These are phyloP conservation scores for Rhizopus stolonifer DNA, from an alignment of 371 early-diverging fungal genomes.

Conservation along the genomic window DNA sequence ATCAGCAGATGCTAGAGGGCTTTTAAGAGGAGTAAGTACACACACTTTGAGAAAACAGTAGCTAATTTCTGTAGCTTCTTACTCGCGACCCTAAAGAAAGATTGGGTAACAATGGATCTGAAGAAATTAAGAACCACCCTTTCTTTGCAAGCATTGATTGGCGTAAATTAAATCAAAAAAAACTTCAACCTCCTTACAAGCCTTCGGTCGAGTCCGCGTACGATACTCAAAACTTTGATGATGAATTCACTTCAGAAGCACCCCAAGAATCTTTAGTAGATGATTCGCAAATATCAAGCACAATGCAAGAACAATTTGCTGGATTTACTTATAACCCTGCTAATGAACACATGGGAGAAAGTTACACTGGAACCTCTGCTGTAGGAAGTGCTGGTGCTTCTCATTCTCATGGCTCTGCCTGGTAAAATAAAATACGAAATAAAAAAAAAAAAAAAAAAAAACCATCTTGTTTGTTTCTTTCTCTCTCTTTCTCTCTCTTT, in stretches of 20 bases:
- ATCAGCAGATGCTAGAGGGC: slow-evolving; percentile 68
- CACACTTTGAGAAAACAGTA: too few species aligned
- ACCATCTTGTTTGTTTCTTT: not conserved
- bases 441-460: not conserved
- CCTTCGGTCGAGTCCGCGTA: slow-evolving; percentile 80
- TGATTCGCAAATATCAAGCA: slow-evolving; percentile 80
- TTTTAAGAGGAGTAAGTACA: slow-evolving; percentile 72
- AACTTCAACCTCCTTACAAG: slow-evolving; percentile 91
- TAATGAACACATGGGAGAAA: slow-evolving; percentile 46
- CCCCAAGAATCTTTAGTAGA: slow-evolving; percentile 86
- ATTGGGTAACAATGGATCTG: slow-evolving; percentile 84
- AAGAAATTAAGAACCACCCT: slow-evolving; percentile 89
- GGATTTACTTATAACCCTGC: slow-evolving; percentile 73
- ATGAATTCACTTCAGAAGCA: slow-evolving; percentile 79
- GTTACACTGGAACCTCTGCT: slow-evolving; percentile 26
- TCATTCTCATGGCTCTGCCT: slow-evolving; percentile 19
- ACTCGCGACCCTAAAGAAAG: slow-evolving; percentile 85
- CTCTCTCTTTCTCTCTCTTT: not conserved
- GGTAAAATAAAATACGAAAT: slow-evolving; percentile 5
- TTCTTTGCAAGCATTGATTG: slow-evolving; percentile 95
- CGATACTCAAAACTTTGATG: slow-evolving; percentile 85
- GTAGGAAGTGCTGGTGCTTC: slow-evolving; percentile 22
- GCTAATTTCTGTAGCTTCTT: slow-evolving; percentile 49
- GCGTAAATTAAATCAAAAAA: slow-evolving; percentile 80
- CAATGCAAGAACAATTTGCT: slow-evolving; percentile 92